phyloP scores from a whole-genome alignment of 495 filamentous ascomycete species.

The Aspergillus indologenus region DNA sequence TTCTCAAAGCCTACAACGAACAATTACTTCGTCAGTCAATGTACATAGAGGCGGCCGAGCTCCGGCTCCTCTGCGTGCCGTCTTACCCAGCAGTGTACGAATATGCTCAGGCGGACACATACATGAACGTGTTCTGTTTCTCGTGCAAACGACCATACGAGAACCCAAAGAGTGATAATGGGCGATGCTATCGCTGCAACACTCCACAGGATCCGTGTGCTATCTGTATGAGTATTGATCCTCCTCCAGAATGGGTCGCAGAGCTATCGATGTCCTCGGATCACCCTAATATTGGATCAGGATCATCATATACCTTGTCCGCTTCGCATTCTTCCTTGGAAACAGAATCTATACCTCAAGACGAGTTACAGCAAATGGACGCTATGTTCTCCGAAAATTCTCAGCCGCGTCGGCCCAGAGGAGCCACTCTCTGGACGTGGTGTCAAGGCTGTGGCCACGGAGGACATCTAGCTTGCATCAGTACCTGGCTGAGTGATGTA shows the following conservation, averaged over 20 bases:
- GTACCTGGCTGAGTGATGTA: conserved; percentile 58
- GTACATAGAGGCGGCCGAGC: conserved; percentile 63
- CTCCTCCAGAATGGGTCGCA: conserved; percentile 48
- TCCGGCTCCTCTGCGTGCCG: conserved; percentile 63
- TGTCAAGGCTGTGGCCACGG: conserved; percentile 75
- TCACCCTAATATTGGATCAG: conserved; percentile 14
- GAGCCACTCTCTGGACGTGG: conserved; percentile 57
- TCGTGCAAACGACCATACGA: conserved; percentile 47
- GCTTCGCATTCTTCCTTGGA: conserved; percentile 29
- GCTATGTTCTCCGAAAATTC: conserved; percentile 14
- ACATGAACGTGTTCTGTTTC: conserved; percentile 47
- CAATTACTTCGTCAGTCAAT: conserved; percentile 62
- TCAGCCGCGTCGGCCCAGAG: conserved; percentile 28
- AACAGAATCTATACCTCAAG: conserved; percentile 31
- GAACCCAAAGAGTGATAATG: conserved; percentile 41
- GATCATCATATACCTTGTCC: conserved; percentile 25
- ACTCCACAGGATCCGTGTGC: conserved; percentile 44
- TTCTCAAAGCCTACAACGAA: conserved; percentile 63
- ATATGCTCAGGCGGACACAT: conserved; percentile 49
- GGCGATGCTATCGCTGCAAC: conserved; percentile 42
- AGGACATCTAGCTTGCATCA: conserved; percentile 66
- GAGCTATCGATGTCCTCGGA: conserved; percentile 22
- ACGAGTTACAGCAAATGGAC: conserved; percentile 22
- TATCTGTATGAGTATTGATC: conserved; percentile 46
- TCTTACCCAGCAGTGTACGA: conserved; percentile 60